Conservation (phyloP, 768 basidiomycete genomes). For the Naganishia vishniacii region DNA sequence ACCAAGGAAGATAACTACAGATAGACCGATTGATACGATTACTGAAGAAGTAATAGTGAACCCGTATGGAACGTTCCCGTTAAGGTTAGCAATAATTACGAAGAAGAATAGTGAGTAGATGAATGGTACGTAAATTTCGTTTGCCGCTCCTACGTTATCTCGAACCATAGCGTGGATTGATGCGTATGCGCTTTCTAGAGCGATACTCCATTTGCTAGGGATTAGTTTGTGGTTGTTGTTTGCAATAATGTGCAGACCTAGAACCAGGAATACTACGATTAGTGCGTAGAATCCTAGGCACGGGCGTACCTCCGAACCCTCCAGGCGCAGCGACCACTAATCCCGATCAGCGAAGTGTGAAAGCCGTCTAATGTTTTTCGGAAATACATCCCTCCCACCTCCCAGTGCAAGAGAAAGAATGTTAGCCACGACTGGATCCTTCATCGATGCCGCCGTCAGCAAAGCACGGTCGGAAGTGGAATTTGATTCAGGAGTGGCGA, state of each 20-base stretch:
- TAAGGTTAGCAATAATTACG: conserved; percentile 37
- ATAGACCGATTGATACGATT: conserved; percentile 37
- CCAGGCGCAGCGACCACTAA: no score
- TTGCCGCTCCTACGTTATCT: conserved; percentile 31
- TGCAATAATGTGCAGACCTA: conserved; percentile 34
- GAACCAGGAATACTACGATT: conserved; percentile 35
- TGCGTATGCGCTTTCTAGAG: conserved; percentile 38
- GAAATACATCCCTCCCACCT: no score
- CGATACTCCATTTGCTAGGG: conserved; percentile 36
- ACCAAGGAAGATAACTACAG: conserved; percentile 37
- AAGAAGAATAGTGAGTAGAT: conserved; percentile 39
- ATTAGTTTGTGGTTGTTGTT: conserved; percentile 38
- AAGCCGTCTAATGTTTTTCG: no score
- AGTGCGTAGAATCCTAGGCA: conserved; percentile 39
- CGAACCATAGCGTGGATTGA: conserved; percentile 35
- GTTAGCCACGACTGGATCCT: no score
- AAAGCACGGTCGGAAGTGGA: no score
- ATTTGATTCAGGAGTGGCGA: no score
- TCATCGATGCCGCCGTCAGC: no score
- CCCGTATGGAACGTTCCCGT: conserved; percentile 38
- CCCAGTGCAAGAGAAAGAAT: no score
- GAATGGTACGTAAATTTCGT: conserved; percentile 40
- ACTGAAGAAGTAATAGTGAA: conserved; percentile 36
- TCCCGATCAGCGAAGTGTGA: no score
- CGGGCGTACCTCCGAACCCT: no score